Evolutionary conservation across 2,329 filamentous ascomycete genomes (phyloP).

Genomic region (Nectriaceae sp.): DNA sequence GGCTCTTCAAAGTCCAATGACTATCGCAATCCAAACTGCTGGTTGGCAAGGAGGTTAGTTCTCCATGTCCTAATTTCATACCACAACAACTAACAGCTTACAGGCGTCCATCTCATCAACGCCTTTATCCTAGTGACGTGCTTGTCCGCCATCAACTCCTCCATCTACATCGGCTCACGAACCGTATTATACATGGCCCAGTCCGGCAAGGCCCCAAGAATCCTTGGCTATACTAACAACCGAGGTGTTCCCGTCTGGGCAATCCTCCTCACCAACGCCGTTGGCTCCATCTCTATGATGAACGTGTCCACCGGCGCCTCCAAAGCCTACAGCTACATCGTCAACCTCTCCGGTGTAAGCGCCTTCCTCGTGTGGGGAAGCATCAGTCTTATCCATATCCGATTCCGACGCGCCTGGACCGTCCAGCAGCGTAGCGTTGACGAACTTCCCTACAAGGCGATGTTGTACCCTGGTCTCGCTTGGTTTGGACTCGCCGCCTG

Average conservation of each 20-base stretch:
- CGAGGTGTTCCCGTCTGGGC: constrained; percentile 63
- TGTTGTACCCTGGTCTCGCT: constrained; percentile 58
- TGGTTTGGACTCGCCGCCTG: constrained; percentile 61
- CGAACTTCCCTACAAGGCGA: constrained; percentile 57
- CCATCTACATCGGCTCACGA: constrained; percentile 75
- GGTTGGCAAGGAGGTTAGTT: constrained; percentile 65
- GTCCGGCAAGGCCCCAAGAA: constrained; percentile 67
- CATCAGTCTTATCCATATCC: constrained; percentile 71
- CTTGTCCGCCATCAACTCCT: constrained; percentile 71
- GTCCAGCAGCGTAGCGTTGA: constrained; percentile 56
- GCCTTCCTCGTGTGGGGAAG: constrained; percentile 73
- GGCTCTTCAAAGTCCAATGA: constrained; percentile 72
- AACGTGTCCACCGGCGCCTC: constrained; percentile 68
- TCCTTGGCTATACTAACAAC: constrained; percentile 68
- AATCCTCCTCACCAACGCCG: constrained; percentile 69
- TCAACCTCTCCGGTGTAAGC: constrained; percentile 69
- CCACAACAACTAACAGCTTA: constrained; percentile 4
- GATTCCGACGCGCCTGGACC: constrained; percentile 66
- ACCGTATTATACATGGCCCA: constrained; percentile 78
- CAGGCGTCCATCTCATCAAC: constrained; percentile 71
- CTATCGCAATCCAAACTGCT: constrained; percentile 71
- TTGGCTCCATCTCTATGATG: constrained; percentile 74
- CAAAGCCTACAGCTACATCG: constrained; percentile 67
- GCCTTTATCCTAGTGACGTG: constrained; percentile 75
- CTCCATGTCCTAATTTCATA: background rate